Percentiles rank a stretch among this genome's conserved stretches.
These are phyloP conservation scores for Filosporella fistucella DNA, from an alignment of 495 filamentous ascomycete genomes.

Conservation along the genomic window DNA sequence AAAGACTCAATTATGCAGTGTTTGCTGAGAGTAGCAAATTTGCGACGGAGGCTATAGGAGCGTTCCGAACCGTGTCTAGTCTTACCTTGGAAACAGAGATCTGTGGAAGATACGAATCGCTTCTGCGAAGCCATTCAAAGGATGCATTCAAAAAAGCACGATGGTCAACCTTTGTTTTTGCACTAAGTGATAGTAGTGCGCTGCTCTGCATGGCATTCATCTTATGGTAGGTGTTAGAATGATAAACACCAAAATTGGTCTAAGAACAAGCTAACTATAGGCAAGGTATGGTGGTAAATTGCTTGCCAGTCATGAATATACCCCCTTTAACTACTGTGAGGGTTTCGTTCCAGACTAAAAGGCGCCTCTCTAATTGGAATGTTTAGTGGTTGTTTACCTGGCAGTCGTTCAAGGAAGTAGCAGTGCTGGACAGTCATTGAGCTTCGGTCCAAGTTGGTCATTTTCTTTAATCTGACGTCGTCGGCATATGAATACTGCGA, in stretches of 20 bases:
- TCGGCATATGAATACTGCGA: too few species aligned
- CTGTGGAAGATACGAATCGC: slow-evolving; percentile 30
- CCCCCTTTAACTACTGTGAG: slow-evolving; percentile 33
- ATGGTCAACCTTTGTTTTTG: slow-evolving; percentile 47
- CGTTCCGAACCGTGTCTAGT: slow-evolving; percentile 50
- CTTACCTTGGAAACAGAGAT: slow-evolving; percentile 42
- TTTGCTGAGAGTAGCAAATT: slow-evolving; percentile 47
- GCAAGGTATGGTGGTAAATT: slow-evolving; percentile 31
- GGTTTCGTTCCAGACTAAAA: background rate
- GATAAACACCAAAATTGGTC: too few species aligned
- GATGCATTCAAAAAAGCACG: slow-evolving; percentile 14
- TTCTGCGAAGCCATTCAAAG: slow-evolving; percentile 43
- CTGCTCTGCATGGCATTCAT: slow-evolving; percentile 57
- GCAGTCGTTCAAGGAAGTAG: slow-evolving; percentile 29
- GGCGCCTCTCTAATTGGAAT: slow-evolving; percentile 6
- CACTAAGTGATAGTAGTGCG: slow-evolving; percentile 46
- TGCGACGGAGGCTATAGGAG: slow-evolving; percentile 46
- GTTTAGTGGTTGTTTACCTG: slow-evolving; percentile 36
- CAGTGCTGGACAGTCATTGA: slow-evolving; percentile 19
- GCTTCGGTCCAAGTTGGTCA: slow-evolving; percentile 30
- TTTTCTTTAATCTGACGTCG: too few species aligned
- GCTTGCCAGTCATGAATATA: slow-evolving; percentile 24
- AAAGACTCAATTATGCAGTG: slow-evolving; percentile 41
- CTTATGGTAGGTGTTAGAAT: too few species aligned
- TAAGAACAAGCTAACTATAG: too few species aligned